Evolutionary conservation across 2,329 filamentous ascomycete genomes (phyloP), one percentile per base, ranked within the genome.

Genomic region (Dactylella cylindrospora): DNA sequence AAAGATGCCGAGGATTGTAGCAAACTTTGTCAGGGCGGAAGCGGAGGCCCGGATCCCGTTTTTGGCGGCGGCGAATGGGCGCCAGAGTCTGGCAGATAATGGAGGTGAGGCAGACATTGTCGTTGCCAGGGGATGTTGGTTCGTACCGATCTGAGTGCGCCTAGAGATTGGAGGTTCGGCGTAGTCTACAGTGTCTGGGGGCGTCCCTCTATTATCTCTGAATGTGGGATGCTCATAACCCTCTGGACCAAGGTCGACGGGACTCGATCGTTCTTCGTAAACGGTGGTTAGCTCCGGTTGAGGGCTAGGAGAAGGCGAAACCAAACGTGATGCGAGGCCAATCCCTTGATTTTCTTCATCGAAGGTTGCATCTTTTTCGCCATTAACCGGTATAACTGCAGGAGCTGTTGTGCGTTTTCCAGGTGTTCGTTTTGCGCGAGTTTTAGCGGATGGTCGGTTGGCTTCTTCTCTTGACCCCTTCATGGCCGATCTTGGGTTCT

Each of bases 341-440:
- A 61, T 51, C 8, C 32, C 55, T 13, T 61, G 55, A 25, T 61
- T 61, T 46, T 61, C 55, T 20, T 61, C 55, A 13, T 61, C 47
- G 31, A 61, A 61, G 13, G 55, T 61, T 12, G 47, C 47, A 20
- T 61, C 55, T 19, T 31, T 32, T 25, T 61, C 55, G 12, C 55
- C 55, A 10, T 32, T 20, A 25, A 61, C 32, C 5, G 55, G 55
- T 6, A 53, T 23, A 3, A 49, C 47, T 13, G 55, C 46, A 19
- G 55, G 55, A 9, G n/a, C 25, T n/a, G 55, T 53, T 13, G 41
- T 28, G 33, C 55, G 28, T 1, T 46, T 28, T 12, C 41, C 33
- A 7, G 52, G 36, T 5, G 35, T 46, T 17, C 53, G 40, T 17
- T 35, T 61, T 10, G 55, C 55, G 20, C 55, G 47, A 39, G 55